Evolutionary conservation across 2,329 filamentous ascomycete genomes (phyloP).

Genomic region (Neofusicoccum sp.): DNA sequence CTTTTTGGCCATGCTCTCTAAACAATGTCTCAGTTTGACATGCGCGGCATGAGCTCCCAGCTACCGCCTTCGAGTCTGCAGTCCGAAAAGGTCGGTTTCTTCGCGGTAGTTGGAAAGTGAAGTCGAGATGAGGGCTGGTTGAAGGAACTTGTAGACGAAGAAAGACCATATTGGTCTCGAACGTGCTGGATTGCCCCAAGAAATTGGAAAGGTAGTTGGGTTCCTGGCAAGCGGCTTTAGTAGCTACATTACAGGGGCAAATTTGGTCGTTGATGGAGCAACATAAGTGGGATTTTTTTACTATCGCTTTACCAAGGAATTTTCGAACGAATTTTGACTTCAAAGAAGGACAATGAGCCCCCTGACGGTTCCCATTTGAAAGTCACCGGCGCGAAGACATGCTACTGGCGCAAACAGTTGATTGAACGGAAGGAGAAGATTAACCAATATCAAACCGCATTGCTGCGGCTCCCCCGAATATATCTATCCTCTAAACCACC

Average conservation of each 20-base stretch:
- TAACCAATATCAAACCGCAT: too few relatives aligned
- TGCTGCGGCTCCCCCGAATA: too few relatives aligned
- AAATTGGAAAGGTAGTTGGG: constrained; percentile 60
- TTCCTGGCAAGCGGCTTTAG: constrained; percentile 64
- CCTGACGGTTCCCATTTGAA: constrained; percentile 36
- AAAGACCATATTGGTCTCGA: constrained; percentile 57
- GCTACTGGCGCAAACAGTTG: too few relatives aligned
- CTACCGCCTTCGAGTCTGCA: constrained; percentile 57
- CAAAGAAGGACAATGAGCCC: constrained; percentile 37
- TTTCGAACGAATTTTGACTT: neutral
- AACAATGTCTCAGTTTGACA: too few relatives aligned
- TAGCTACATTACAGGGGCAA: constrained; percentile 61
- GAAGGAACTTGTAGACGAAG: constrained; percentile 35
- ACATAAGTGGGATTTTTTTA: constrained; percentile 18
- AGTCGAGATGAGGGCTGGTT: neutral
- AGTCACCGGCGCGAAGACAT: too few relatives aligned
- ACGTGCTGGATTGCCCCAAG: constrained; percentile 55
- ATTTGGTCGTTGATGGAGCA: constrained; percentile 62
- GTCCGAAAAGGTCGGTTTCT: constrained; percentile 30
- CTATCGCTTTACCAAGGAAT: neutral
- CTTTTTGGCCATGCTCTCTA: too few relatives aligned
- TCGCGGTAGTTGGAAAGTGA: constrained; percentile 32
- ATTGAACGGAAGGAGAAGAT: too few relatives aligned
- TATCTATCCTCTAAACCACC: too few relatives aligned
- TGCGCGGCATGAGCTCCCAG: constrained; percentile 52